Evolutionary conservation across 1,284 basidiomycete genomes (phyloP).

Genomic region (Rhodotorula sp.): DNA sequence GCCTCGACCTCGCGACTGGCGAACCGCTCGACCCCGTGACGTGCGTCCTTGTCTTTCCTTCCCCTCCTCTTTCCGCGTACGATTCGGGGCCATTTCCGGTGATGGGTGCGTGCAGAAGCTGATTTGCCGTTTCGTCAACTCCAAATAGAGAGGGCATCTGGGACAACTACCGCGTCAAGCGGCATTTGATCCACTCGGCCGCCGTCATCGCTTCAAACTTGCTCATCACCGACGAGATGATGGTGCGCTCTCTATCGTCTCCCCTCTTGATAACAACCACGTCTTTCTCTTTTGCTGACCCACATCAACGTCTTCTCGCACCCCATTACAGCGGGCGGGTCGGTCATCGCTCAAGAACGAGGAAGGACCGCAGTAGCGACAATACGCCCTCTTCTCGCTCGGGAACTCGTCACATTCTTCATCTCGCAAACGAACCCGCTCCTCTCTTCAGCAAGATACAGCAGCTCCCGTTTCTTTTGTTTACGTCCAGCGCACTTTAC

Average conservation of each 20-base stretch:
- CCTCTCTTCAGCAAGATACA: too few relatives aligned
- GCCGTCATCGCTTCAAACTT: conserved; percentile 98
- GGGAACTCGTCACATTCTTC: background rate
- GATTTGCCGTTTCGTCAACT: too few relatives aligned
- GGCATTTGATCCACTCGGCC: conserved; percentile 96
- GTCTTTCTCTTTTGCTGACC: background rate
- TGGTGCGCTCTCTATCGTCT: conserved; percentile 20
- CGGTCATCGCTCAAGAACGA: conserved; percentile 35
- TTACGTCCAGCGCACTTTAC: too few relatives aligned
- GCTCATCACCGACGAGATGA: conserved; percentile 53
- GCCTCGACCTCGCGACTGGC: conserved; percentile 87
- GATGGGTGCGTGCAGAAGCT: too few relatives aligned
- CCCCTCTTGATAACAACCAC: background rate
- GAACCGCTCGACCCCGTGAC: conserved; percentile 95
- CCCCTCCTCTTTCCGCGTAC: background rate
- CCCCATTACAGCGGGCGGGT: conserved; percentile 24
- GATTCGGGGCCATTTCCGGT: too few relatives aligned
- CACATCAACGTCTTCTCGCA: background rate
- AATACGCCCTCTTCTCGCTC: background rate
- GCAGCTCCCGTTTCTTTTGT: too few relatives aligned
- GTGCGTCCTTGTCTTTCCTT: conserved; percentile 15
- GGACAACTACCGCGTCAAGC: conserved; percentile 99
- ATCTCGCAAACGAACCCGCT: background rate
- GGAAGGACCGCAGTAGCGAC: background rate
- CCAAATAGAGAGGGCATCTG: conserved; percentile 72